Evolutionary conservation across 768 basidiomycete genomes (phyloP), one percentile per base, ranked within the genome.

Genomic region (Xerocomus brunneocitrinus): DNA sequence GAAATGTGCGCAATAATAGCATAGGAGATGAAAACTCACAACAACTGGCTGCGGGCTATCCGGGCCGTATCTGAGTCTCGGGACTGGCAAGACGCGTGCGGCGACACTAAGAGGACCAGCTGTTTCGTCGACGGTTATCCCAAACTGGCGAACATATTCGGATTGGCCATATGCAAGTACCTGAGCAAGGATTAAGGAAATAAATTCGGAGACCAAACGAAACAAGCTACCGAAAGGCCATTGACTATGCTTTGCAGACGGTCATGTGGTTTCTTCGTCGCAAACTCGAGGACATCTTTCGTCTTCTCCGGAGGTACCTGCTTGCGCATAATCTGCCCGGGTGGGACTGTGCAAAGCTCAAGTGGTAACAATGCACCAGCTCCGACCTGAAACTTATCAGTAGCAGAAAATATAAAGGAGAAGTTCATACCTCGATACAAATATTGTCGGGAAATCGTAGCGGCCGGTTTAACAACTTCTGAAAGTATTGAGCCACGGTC

Each of bases 81-180:
- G 89, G 0, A 87, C 77, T 12, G 73, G 70, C 14, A 91, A 65
- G 13, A 90, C 70, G 3, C 90, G 77, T 0, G 87, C 89, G 24
- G 77, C 67, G 32, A 89, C 73, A 32, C 63, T 73, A 34, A 89
- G 72, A 0, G 87, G 83, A 4, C 76, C 77, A 1, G 67, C 69
- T 9, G 73, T 61, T 46, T 81, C 56, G 16, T 71, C 73, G 19
- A 92, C 83, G 3, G 72, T 57, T 78, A 92, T 81, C 8, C 87
- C 87, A 57, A 91, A 91, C 63, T 83, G 76, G 39, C 79, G 76
- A 32, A 91, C 80, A 57, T 87, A 89, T 66, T 89, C 81, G 0
- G 85, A 88, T 65, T 86, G 82, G 0, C 85, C 84, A 58, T 89
- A 89, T 27, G 78, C 76, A 52, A 87, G 71, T 36, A 84, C 78